Conservation (phyloP, 2,329 filamentous ascomycete species). For the Epichloe sp. region DNA sequence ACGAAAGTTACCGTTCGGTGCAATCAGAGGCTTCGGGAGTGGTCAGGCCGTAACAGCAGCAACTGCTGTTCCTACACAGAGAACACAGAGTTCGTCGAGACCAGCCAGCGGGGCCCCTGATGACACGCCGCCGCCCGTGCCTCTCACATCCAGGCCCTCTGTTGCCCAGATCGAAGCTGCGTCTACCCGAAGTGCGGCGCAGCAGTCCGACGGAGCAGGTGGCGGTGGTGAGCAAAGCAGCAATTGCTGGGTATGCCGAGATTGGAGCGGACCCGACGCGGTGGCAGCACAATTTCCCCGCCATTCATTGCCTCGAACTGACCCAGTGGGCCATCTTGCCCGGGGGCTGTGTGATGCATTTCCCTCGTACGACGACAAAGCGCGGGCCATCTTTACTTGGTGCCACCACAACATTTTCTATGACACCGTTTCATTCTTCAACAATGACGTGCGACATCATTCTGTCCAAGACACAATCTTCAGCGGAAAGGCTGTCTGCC, state of each 20-base stretch:
- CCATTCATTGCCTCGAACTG: slow-evolving; percentile 50
- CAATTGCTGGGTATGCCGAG: slow-evolving; percentile 69
- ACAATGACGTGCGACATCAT: slow-evolving; percentile 49
- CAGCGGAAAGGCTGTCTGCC: slow-evolving; percentile 74
- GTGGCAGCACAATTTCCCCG: slow-evolving; percentile 69
- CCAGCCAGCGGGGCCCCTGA: slow-evolving; percentile 6
- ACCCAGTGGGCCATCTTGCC: slow-evolving; percentile 62
- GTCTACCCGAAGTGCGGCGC: slow-evolving; percentile 17
- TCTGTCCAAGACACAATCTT: slow-evolving; percentile 62
- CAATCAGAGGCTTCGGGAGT: slow-evolving; percentile 13
- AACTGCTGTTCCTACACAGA: neutral
- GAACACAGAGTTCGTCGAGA: slow-evolving; percentile 4
- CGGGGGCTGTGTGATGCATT: slow-evolving; percentile 66
- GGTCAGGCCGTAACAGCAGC: neutral
- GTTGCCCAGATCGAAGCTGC: slow-evolving; percentile 36
- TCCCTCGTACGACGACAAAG: slow-evolving; percentile 74
- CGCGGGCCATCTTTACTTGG: slow-evolving; percentile 87
- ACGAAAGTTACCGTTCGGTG: slow-evolving; percentile 5
- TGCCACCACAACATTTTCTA: slow-evolving; percentile 88
- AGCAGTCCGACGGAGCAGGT: slow-evolving; percentile 8
- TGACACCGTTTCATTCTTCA: slow-evolving; percentile 69
- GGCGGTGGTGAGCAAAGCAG: slow-evolving; percentile 5
- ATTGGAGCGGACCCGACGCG: slow-evolving; percentile 70
- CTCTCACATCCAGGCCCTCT: slow-evolving; percentile 38
- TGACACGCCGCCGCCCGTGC: slow-evolving; percentile 37